Evolutionary conservation across 129 eudicot species (phyloP), one percentile per base, ranked within the genome.

Genomic region (Sambucus nigra): DNA sequence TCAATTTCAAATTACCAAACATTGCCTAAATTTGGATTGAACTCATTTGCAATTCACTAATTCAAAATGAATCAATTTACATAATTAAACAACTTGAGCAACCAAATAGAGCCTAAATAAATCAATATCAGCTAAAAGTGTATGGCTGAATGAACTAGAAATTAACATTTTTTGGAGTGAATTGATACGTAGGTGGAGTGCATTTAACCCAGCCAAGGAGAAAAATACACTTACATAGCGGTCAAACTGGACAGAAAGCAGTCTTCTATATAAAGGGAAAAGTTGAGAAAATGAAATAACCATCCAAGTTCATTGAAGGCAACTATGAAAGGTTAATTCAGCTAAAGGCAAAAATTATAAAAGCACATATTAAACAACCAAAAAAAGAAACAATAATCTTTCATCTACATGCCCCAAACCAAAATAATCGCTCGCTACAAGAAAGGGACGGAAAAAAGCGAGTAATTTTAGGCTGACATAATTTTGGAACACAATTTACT

Each of bases 401-500:
- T 53, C 71, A 52, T 63, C 71, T 59, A 68, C 68, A 64, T 6
- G 51, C 5, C 25, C 20, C 21, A 33, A 56, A 32, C 3, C n/a
- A 28, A 21, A 66, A 22, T 32, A 57, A 35, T n/a, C n/a, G n/a
- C n/a, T n/a, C n/a, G n/a, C n/a, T n/a, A n/a, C 10, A 19, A 44
- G 51, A 47, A 40, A 32, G 46, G n/a, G 13, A 14, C 48, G 24
- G 60, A 67, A 48, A 52, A 42, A 45, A 32, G 47, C 39, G 38
- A 25, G 50, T 25, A 7, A 24, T 20, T 24, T 17, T 32, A 29
- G 29, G 21, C 48, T 52, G 59, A 69, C 47, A 54, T 45, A 57
- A n/a, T n/a, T 9, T 46, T 55, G 76, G 60, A 45, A 24, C 56
- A 61, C 19, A 25, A n/a, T n/a, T n/a, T n/a, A n/a, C n/a, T n/a